Evolutionary conservation across 1,284 basidiomycete genomes (phyloP), one percentile per base, ranked within the genome.

Genomic region (Papiliotrema nemorosa): DNA sequence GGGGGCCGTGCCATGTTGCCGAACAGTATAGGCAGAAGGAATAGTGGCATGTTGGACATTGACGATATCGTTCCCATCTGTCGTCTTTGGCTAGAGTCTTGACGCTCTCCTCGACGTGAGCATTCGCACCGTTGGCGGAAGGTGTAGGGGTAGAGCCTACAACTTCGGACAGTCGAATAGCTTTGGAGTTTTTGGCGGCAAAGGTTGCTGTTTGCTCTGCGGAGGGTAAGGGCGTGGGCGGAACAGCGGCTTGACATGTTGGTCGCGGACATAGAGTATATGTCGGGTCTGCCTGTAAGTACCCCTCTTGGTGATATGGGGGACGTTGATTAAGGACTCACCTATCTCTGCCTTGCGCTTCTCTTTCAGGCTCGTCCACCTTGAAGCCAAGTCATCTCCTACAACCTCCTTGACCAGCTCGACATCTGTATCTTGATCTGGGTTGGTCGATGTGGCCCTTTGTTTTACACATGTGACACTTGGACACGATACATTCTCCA

Each of bases 351-450:
- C 66, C 25, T 58, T 58, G 18, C 67, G 62, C 41, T 62, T 60
- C 41, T 69, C 67, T 35, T 58, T 66, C 20, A 73, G 53, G 46
- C 54, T 52, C 39, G 63, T 55, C 64, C 66, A 72, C 48, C 70
- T 44, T 27, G 55, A 54, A 13, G 54, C 46, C 40, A 69, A 47
- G 5, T 66, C 64, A 12, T 59, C 42, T 5, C 71, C 68, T 2
- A 71, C 63, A 18, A 76, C 75, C 21, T 77, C 76, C 58, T 82
- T 75, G 1, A 92, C 87, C 29, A 91, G 72, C 20, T 76, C 74
- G 16, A 76, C 70, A 67, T 90, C 80, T 20, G 86, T 83, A 50
- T 79, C 57, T 14, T 40, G 42, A 29, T 40, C 16, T 62, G 13
- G 49, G 26, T 39, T 0, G 16, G 7, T 18, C 33, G 64, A 53